Evolutionary conservation across 2,329 filamentous ascomycete species (phyloP).

Genomic region (Ceratocystis ficicola): DNA sequence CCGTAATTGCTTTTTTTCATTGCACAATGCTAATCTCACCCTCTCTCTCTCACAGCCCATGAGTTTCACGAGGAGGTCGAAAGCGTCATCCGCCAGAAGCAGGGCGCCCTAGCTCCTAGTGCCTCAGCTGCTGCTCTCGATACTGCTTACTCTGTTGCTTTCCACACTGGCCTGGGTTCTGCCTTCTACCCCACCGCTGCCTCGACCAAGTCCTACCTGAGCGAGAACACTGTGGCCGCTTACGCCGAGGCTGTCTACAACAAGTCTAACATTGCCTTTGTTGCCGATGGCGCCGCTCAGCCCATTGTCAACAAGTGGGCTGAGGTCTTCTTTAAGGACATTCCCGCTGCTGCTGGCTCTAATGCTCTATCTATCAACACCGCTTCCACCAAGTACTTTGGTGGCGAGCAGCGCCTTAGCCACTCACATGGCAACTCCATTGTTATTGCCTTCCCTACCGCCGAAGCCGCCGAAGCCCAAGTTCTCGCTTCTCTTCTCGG

Average conservation of each 20-base stretch:
- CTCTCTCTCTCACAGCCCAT: constrained; percentile 46
- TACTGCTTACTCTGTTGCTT: constrained; percentile 73
- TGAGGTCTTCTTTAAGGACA: constrained; percentile 74
- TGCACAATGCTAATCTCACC: constrained; percentile 22
- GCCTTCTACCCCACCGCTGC: constrained; percentile 61
- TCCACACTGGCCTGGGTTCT: constrained; percentile 83
- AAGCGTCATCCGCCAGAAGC: constrained; percentile 61
- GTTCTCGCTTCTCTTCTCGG: constrained; percentile 84
- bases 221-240: constrained; percentile 58
- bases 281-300: constrained; percentile 75
- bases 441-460: constrained; percentile 73
- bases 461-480: constrained; percentile 78
- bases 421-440: constrained; percentile 67
- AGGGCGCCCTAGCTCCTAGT: constrained; percentile 57
- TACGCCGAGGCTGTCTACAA: constrained; percentile 71
- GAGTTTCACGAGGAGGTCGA: constrained; percentile 84
- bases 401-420: constrained; percentile 83
- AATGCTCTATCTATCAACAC: constrained; percentile 37
- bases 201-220: constrained; percentile 66
- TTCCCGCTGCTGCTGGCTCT: constrained; percentile 43
- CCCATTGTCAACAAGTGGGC: constrained; percentile 77
- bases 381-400: constrained; percentile 71
- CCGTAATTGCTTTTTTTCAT: neutral
- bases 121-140: constrained; percentile 62
- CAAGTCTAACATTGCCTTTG: constrained; percentile 81